Evolutionary conservation across 768 basidiomycete genomes (phyloP).

Genomic region (Gyrodon lividus): DNA sequence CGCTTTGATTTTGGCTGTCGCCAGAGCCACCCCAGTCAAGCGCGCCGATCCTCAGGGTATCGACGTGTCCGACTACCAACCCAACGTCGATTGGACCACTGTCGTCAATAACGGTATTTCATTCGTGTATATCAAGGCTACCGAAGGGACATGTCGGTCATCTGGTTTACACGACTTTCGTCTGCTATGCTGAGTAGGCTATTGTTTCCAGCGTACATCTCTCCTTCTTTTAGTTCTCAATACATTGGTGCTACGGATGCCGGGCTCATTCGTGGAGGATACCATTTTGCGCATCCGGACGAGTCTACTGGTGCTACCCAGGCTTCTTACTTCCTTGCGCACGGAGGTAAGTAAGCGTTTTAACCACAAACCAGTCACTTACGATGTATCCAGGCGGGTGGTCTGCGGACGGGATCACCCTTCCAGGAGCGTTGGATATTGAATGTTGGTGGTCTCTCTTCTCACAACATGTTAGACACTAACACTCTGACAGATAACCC

Average conservation of each 20-base stretch:
- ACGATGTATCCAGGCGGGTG: conserved; percentile 42
- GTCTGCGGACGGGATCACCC: conserved; percentile 55
- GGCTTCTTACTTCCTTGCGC: conserved; percentile 54
- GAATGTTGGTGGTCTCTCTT: conserved; percentile 42
- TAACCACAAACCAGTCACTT: background rate
- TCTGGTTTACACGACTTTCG: background rate
- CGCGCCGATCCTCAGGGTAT: conserved; percentile 48
- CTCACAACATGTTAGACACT: background rate
- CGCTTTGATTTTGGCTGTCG: conserved; percentile 14
- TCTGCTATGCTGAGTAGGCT: background rate
- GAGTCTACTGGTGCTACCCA: conserved; percentile 54
- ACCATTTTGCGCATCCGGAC: conserved; percentile 62
- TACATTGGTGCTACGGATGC: conserved; percentile 56
- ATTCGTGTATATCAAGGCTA: conserved; percentile 68
- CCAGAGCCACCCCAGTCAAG: conserved; percentile 15
- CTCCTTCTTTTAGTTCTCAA: conserved; percentile 41
- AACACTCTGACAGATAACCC: conserved; percentile 44
- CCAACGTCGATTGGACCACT: conserved; percentile 48
- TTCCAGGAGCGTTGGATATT: conserved; percentile 64
- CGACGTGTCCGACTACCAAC: conserved; percentile 54
- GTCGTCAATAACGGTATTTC: conserved; percentile 50
- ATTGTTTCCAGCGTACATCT: conserved; percentile 19
- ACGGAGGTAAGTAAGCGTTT: conserved; percentile 43
- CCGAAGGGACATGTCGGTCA: conserved; percentile 53
- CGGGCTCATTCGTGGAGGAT: conserved; percentile 56